Conservation (phyloP, 495 filamentous ascomycete species). For the Penicillium coprophilum region DNA sequence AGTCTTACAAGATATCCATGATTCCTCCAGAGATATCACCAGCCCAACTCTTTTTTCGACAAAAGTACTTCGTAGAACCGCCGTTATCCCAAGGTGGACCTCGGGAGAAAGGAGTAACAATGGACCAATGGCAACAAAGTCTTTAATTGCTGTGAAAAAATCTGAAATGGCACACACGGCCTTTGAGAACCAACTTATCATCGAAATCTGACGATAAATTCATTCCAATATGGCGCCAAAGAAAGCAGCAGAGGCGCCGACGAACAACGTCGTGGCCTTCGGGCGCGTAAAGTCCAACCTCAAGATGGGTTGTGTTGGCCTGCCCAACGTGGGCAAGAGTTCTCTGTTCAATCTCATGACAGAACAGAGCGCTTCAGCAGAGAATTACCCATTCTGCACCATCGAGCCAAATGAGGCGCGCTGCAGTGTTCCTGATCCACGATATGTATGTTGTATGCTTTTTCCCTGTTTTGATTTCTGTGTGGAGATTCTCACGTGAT, state of each 20-base stretch:
- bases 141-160: no score
- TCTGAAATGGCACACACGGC: not conserved
- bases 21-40: no score
- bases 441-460: constrained; percentile 4
- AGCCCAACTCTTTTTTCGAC: no score
- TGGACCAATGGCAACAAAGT: no score
- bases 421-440: not conserved
- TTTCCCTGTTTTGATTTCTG: not conserved
- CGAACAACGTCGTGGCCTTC: not conserved
- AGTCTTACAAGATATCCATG: no score
- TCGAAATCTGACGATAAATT: not conserved
- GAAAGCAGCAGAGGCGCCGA: not conserved
- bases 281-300: constrained; percentile 1
- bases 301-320: constrained; percentile 3
- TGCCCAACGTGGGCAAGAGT: constrained; percentile 1
- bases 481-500: not conserved
- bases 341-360: not conserved
- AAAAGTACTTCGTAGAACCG: no score
- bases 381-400: constrained; percentile 1
- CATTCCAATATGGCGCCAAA: not conserved
- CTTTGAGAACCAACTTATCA: not conserved
- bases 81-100: no score
- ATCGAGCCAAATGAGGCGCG: constrained; percentile 4
- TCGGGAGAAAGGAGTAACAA: no score
- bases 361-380: not conserved